These are phyloP conservation scores for Annulohypoxylon moriforme DNA, from an alignment of 495 filamentous ascomycete species.

Conservation along the genomic window DNA sequence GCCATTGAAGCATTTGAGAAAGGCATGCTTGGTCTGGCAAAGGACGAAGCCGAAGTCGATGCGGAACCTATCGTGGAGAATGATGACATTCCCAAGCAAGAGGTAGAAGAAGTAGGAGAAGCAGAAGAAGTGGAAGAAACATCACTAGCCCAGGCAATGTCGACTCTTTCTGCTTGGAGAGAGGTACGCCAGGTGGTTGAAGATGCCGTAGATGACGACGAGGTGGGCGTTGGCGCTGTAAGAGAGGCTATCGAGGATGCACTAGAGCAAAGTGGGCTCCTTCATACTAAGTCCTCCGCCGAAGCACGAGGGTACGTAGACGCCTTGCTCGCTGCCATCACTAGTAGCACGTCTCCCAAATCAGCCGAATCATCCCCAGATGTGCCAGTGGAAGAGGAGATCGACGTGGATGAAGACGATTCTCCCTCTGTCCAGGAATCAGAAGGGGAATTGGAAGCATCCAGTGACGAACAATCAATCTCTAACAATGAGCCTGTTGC, in stretches of 20 bases:
- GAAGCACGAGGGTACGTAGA: conserved; percentile 55
- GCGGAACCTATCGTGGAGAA: not conserved
- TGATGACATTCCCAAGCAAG: not conserved
- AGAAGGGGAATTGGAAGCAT: conserved; percentile 8
- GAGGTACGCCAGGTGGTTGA: conserved; percentile 65
- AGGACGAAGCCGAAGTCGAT: conserved; percentile 44
- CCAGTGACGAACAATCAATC: conserved; percentile 20
- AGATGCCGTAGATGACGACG: conserved; percentile 65
- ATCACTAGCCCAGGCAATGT: conserved; percentile 35
- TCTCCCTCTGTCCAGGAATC: not conserved
- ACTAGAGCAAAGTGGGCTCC: conserved; percentile 56
- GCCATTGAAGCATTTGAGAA: conserved; percentile 76
- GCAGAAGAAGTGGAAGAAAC: conserved; percentile 35
- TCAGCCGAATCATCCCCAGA: conserved; percentile 27
- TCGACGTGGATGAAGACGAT: conserved; percentile 37
- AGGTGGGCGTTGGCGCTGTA: conserved; percentile 56
- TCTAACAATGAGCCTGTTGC: conserved; percentile 20
- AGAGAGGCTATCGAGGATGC: conserved; percentile 59
- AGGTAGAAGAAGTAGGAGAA: conserved; percentile 30
- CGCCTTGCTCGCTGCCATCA: conserved; percentile 55
- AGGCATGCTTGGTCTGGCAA: conserved; percentile 64
- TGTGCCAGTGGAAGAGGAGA: conserved; percentile 29
- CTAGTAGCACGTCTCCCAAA: conserved; percentile 33
- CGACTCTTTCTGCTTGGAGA: conserved; percentile 58
- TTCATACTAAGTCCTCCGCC: conserved; percentile 48